Base-by-base conservation (phyloP, 345 rosid species). In the Erysimum cheiranthoides region DNA sequence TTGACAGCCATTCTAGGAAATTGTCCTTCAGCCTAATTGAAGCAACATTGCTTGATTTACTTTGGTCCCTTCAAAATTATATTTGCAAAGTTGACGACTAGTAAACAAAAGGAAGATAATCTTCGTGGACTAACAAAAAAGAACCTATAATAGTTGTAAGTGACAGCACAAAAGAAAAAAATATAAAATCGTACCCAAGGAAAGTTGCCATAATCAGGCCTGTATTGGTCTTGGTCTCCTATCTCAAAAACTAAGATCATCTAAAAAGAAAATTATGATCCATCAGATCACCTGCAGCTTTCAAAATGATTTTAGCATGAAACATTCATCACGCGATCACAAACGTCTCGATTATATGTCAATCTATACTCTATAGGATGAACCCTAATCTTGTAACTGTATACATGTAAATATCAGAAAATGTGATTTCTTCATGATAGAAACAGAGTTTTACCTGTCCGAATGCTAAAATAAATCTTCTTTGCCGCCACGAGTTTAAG, bases 161-260 rank as follows among this genome's bases (percentile, higher is more conserved):
- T 13, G 60, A 14, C 47, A 60, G 31, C 49, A 12, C 30, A 39
- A 0, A 38, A 39, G 0, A 38, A 39, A 28, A 39, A 2, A 39
- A 40, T 53, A 53, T 27, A 32, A 39, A 56, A 17, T 31, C 9
- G 35, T 30, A 4, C 14, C 18, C 7, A 2, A 43, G 6, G 54
- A 32, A 28, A 11, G 8, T 54, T 69, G 73, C 31, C 64, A 56
- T 11, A 40, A 69, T 69, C 52, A 69, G 42, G 63, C 40, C n/a
- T 30, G 17, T 16, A 28, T 32, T 53, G 10, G 47, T 52, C 25
- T 38, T 68, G 28, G 42, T 69, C 52, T 38, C 32, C 38, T 16
- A 27, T 68, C 62, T 53, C 39, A 28, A 28, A 68, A 54, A 27
- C 7, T 14, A n/a, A 16, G 8, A 56, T 52, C 10, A 68, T 51